Base-by-base conservation (phyloP, 2,329 filamentous ascomycete genomes). In the Cytospora mali region DNA sequence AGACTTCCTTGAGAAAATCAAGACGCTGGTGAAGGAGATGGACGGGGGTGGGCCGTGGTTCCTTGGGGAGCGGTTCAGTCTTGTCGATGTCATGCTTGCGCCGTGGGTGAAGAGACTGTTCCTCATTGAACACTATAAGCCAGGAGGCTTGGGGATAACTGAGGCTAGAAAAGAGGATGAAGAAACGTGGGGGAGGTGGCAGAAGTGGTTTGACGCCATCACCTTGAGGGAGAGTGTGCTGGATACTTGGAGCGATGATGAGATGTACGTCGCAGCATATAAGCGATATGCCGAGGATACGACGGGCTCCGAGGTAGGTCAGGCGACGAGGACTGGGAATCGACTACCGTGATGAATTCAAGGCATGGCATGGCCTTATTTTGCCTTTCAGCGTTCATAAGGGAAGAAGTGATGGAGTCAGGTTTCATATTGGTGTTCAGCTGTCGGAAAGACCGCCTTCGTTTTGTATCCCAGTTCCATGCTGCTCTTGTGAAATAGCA, bases 101-200 rank as follows among this genome's bases (percentile, higher is more conserved):
- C 90, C 90, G 0, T 93, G 89, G 89, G 86, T 87, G 0, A 83
- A 87, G 69, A 80, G 90, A 16, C 71, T 92, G 23, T 93, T 89
- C 79, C 76, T 92, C 6, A 88, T 93, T 67, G 89, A 93, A 68
- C 82, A 91, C 66, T 93, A 89, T 71, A 93, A 93, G 71, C 70
- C 75, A 0, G 83, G 82, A 0, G 84, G 84, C 0, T 67, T 80
- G 2, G 80, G 79, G 0, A 76, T 85, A 27, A 79, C 81, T 2
- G 55, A 66, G 10, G 58, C 54, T 1, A 69, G 18, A 68, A 62
- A 82, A 84, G 76, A 80, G 9, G 84, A 89, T 42, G 84, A 85
- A 58, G 73, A 73, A 39, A 71, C 81, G 2, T 93, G 89, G 90
- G 74, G 69, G 49, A 78, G 89, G 54, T 93, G 88, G 86, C 77